These are phyloP conservation scores for Crithidia expoeki DNA, from an alignment of 208 protist species.

Conservation along the genomic window DNA sequence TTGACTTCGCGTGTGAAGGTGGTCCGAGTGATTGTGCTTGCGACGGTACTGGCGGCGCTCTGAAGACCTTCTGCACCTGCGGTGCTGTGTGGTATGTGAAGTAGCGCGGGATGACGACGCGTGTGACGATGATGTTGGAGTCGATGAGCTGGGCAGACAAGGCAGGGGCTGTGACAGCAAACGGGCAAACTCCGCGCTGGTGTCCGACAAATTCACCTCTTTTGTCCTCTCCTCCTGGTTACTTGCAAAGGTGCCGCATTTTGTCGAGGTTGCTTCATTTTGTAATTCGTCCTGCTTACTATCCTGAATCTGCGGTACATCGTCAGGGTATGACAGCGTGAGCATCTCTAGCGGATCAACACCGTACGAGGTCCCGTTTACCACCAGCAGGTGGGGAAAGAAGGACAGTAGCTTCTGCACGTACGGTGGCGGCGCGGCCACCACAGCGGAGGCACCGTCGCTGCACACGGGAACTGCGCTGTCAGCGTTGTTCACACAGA, in stretches of 20 bases:
- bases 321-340: not conserved
- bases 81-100: no score
- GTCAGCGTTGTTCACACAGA: not conserved
- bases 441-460: no score
- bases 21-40: not conserved
- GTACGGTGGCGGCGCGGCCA: constrained; percentile 25
- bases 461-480: no score
- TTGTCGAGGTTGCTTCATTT: not conserved
- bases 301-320: not conserved
- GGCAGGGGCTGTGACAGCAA: constrained; percentile 24
- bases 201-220: not conserved
- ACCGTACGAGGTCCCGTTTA: constrained; percentile 66
- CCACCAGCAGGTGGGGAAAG: constrained; percentile 45
- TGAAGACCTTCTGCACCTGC: no score
- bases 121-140: constrained; percentile 1
- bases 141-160: constrained; percentile 7
- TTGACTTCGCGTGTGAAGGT: not conserved
- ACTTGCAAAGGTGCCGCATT: no score
- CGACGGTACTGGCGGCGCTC: not conserved
- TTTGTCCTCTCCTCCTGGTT: no score
- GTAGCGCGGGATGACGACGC: no score
- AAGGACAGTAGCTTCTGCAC: constrained; percentile 42
- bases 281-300: not conserved
- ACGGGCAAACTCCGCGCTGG: constrained; percentile 5
- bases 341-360: constrained; percentile 46